Conservation (phyloP, 331 rosid genomes). For the Acacia pycnantha region DNA sequence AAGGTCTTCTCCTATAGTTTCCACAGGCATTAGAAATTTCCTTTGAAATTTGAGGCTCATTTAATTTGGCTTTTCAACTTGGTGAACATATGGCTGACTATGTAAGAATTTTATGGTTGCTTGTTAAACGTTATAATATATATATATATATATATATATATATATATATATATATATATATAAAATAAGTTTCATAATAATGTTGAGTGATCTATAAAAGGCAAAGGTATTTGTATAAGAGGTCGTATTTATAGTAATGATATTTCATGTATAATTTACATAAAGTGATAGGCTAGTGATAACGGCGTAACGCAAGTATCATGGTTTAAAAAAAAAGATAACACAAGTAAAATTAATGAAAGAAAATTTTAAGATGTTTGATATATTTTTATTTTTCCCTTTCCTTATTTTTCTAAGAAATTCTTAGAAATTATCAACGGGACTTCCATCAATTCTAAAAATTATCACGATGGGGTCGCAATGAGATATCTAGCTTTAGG, state of each 20-base stretch:
- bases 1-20: conserved; percentile 7
- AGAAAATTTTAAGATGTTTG: not conserved
- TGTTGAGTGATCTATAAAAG: not conserved
- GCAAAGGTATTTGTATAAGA: not conserved
- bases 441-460: not conserved
- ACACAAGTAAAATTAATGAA: not conserved
- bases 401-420: not conserved
- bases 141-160: too few species aligned
- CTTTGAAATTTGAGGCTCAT: conserved; percentile 32
- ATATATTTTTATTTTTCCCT: not conserved
- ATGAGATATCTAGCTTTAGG: not conserved
- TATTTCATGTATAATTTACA: not conserved
- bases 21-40: conserved; percentile 16
- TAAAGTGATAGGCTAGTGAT: not conserved
- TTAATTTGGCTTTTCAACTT: conserved; percentile 4
- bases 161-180: too few species aligned
- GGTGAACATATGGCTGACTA: conserved; percentile 5
- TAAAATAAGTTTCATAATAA: not conserved
- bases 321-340: too few species aligned
- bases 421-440: not conserved
- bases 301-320: too few species aligned
- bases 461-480: not conserved
- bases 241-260: not conserved
- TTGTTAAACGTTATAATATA: too few species aligned
- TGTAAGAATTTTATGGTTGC: not conserved